Evolutionary conservation across 257 asterid species (phyloP), one percentile per base, ranked within the genome.

Genomic region (Ocimum tenuiflorum): DNA sequence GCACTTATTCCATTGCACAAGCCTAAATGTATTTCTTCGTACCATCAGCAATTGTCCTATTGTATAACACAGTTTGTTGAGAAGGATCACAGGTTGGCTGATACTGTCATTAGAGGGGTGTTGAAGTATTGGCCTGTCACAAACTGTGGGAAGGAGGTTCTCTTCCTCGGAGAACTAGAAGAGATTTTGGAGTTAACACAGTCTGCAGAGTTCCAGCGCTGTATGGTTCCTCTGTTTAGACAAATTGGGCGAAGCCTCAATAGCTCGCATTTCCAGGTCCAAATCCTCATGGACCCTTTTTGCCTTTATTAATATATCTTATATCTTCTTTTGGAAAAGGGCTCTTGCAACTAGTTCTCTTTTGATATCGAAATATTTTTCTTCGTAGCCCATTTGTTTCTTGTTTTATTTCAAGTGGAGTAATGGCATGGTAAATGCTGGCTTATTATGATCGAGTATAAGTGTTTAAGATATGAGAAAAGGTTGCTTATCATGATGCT

Each of bases 191-290:
- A 91, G 77, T 82, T 71, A 67, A 88, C 95, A 6, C 95, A 86
- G 73, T 79, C 86, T 60, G 86, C 81, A 36, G 95, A 88, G 77
- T 86, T 91, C 65, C 86, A 83, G 73, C 95, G 86, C 43, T 86
- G 94, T 65, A 75, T 91, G 86, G 91, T 86, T 48, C 96, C 97
- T 17, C 82, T 91, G 56, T 91, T 88, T 63, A 75, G 87, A 73
- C 95, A 83, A 78, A 79, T 88, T 73, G 91, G 84, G 55, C 81
- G 87, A 64, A 77, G 97, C 80, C 81, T 91, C 78, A 85, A 79
- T 62, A 91, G 96, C 78, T 75, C 92, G 4, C 97, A 91, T 69
- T 88, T 88, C 79, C 97, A 91, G 96, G 97, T 91, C 65, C 29
- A 35, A 45, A 60, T 52, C 41, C 11, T 48, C 60, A 17, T 3